Conservation (phyloP, 305 asterid species). For the Fraxinus paxiana region DNA sequence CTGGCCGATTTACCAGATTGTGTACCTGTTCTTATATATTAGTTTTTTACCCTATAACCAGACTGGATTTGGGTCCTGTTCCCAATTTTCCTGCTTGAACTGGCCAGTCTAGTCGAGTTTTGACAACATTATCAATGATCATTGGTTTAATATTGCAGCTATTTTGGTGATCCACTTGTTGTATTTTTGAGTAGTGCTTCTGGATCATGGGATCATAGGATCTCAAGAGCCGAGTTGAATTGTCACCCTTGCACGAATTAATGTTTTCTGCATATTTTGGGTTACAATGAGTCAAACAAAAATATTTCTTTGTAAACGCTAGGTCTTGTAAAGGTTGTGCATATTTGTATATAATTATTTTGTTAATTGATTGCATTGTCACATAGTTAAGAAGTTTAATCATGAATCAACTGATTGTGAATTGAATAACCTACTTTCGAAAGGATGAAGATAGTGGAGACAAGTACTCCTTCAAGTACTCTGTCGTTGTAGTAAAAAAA, state of each 20-base stretch:
- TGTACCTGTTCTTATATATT: background rate
- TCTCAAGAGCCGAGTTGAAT: background rate
- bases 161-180: background rate
- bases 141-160: background rate
- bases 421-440: background rate
- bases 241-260: background rate
- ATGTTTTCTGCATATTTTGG: background rate
- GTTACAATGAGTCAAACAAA: background rate
- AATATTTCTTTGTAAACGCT: background rate
- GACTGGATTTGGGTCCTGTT: background rate
- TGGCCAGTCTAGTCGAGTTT: background rate
- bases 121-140: background rate
- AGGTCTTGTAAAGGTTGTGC: background rate
- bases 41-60: background rate
- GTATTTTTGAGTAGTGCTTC: background rate
- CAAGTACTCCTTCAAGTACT: background rate
- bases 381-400: background rate
- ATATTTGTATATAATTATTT: background rate
- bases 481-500: background rate
- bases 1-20: background rate
- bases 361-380: background rate
- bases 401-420: background rate
- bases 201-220: background rate
- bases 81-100: background rate
- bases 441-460: background rate